Conservation (phyloP, 2,329 filamentous ascomycete species). For the Blastomyces parvus region DNA sequence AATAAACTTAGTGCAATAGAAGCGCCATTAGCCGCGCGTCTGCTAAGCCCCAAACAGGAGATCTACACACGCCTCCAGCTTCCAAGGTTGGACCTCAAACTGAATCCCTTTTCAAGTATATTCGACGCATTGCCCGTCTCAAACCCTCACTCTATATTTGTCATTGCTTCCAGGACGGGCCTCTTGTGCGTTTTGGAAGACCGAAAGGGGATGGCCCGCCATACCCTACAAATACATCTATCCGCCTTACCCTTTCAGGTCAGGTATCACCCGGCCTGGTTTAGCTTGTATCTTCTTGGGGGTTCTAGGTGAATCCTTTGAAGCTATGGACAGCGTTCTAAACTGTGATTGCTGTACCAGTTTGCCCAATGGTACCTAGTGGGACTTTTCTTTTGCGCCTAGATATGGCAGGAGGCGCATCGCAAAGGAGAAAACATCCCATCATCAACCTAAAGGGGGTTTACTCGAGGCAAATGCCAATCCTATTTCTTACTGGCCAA, state of each 20-base stretch:
- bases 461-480: too few species aligned
- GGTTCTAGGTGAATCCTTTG: not conserved
- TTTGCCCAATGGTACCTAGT: not conserved
- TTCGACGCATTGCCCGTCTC: slow-evolving; percentile 1
- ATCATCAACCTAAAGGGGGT: too few species aligned
- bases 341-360: not conserved
- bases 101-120: not conserved
- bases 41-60: not conserved
- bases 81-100: not conserved
- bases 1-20: too few species aligned
- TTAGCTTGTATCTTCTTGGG: not conserved
- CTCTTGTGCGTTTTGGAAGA: not conserved
- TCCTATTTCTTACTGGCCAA: not conserved
- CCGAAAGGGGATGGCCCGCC: not conserved
- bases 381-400: not conserved
- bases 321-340: not conserved
- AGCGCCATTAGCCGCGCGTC: not conserved
- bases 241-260: not conserved
- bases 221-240: not conserved
- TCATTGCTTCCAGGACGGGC: slow-evolving; percentile 1
- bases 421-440: too few species aligned
- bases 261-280: not conserved
- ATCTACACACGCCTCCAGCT: not conserved
- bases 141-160: not conserved
- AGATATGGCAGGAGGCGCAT: not conserved